Evolutionary conservation across 2,329 filamentous ascomycete genomes (phyloP).

Genomic region (Trichoderma guizhouense): DNA sequence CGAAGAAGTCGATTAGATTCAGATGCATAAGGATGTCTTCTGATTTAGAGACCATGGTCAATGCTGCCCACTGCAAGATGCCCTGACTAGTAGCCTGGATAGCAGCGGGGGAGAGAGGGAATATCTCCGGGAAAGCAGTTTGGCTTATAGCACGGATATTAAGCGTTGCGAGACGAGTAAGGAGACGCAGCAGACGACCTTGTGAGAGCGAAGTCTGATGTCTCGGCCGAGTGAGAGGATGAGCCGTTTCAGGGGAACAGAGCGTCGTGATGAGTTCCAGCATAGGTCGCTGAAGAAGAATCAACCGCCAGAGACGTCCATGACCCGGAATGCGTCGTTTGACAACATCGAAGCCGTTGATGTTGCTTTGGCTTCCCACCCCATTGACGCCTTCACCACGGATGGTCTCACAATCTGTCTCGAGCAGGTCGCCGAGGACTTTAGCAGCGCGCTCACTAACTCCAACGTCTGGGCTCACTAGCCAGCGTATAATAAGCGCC

Average conservation of each 20-base stretch:
- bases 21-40: constrained; percentile 53
- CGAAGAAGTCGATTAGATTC: constrained; percentile 52
- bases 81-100: constrained; percentile 33
- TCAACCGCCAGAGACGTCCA: constrained; percentile 51
- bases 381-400: constrained; percentile 28
- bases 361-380: constrained; percentile 9
- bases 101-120: constrained; percentile 23
- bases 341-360: constrained; percentile 35
- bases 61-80: constrained; percentile 49
- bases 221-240: constrained; percentile 25
- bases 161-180: constrained; percentile 48
- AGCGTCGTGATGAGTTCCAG: constrained; percentile 43
- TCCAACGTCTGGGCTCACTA: constrained; percentile 50
- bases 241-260: constrained; percentile 31
- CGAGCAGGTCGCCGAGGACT: constrained; percentile 52
- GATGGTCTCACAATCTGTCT: constrained; percentile 49
- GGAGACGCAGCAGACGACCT: constrained; percentile 49
- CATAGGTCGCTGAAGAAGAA: constrained; percentile 45
- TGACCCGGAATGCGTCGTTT: constrained; percentile 45
- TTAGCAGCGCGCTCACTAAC: constrained; percentile 53
- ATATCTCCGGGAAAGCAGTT: constrained; percentile 37
- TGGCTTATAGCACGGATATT: constrained; percentile 41
- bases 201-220: constrained; percentile 50
- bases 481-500: constrained; percentile 50
- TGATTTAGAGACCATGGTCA: constrained; percentile 48